Evolutionary conservation across 371 early-diverging fungal genomes (phyloP), one percentile per base, ranked within the genome.

Genomic region (Mortierella sp.): DNA sequence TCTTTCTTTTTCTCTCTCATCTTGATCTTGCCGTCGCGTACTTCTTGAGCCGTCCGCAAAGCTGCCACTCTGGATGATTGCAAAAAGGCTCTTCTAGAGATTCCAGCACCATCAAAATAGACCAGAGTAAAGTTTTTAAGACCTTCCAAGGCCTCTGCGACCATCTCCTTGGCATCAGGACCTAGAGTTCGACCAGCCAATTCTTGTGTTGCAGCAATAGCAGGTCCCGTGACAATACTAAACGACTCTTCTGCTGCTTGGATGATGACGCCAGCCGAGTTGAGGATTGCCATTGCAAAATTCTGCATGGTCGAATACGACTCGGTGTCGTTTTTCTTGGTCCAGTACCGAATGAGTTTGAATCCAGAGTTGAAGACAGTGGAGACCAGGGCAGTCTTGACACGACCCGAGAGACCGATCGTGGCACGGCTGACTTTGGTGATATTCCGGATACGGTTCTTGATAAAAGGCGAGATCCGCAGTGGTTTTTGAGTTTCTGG

Each of bases 1-100:
- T 62, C 19, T 60, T 77, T 72, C 37, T 64, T 52, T 18, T 69
- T 65, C 45, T 68, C 72, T 50, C 51, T 77, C 60, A 79, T 66
- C 64, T 72, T 72, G 66, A 72, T 55, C 64, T 73, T 79, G 0
- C 79, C 73, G 7, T 79, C 79, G n/a, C 57, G 60, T n/a, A 79
- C 67, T 48, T 79, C 79, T 44, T 72, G 69, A 15, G 79, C 73
- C 3, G 79, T 72, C 60, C 66, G 79, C 59, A 79, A 30, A 4
- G 79, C 79, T 0, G 79, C 79, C 21, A 69, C 11, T 12, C 79
- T 60, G 1, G 70, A 55, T 1, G 73, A 72, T 12, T 70, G 66
- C 57, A 79, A 63, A 56, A 79, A 79, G 11, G 79, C 79, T 6
- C 73, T 64, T 0, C 79, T 16, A 0, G 79, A 79, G n/a, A 79